Conservation (phyloP, 495 filamentous ascomycete species). For the Penicillium paradoxum region DNA sequence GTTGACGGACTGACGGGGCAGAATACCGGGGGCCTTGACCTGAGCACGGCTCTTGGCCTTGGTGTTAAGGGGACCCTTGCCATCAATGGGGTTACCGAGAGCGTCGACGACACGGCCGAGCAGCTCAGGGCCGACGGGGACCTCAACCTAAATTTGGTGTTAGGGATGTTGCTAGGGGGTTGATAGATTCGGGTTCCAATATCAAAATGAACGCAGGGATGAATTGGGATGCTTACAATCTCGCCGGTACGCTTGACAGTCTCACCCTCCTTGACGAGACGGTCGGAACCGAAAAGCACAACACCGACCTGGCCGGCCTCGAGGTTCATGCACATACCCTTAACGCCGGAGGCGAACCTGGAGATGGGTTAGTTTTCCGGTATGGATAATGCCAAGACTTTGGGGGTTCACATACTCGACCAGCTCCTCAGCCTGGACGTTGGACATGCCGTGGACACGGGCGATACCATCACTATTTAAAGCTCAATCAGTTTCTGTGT, state of each 20-base stretch:
- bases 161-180: slow-evolving; percentile 9
- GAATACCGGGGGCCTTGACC: slow-evolving; percentile 97
- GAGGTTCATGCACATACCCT: slow-evolving; percentile 99
- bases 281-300: slow-evolving; percentile 99
- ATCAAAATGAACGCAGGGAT: slow-evolving; percentile 9
- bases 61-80: slow-evolving; percentile 93
- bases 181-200: slow-evolving; percentile 1
- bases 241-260: slow-evolving; percentile 99
- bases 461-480: slow-evolving; percentile 94
- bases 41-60: slow-evolving; percentile 92
- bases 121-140: slow-evolving; percentile 87
- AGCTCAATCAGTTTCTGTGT: slow-evolving; percentile 20
- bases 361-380: slow-evolving; percentile 36
- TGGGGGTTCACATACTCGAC: slow-evolving; percentile 77
- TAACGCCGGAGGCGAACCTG: slow-evolving; percentile 98
- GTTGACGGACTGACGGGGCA: slow-evolving; percentile 94
- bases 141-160: slow-evolving; percentile 70
- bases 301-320: slow-evolving; percentile 99
- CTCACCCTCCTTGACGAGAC: slow-evolving; percentile 99
- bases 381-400: slow-evolving; percentile 19
- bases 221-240: slow-evolving; percentile 65
- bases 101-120: slow-evolving; percentile 98
- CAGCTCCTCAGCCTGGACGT: slow-evolving; percentile 99
- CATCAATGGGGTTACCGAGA: slow-evolving; percentile 98
- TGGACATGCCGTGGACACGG: slow-evolving; percentile 99